phyloP scores from a whole-genome alignment of 306 rosid genomes.

The Acacia melanoxylon region DNA sequence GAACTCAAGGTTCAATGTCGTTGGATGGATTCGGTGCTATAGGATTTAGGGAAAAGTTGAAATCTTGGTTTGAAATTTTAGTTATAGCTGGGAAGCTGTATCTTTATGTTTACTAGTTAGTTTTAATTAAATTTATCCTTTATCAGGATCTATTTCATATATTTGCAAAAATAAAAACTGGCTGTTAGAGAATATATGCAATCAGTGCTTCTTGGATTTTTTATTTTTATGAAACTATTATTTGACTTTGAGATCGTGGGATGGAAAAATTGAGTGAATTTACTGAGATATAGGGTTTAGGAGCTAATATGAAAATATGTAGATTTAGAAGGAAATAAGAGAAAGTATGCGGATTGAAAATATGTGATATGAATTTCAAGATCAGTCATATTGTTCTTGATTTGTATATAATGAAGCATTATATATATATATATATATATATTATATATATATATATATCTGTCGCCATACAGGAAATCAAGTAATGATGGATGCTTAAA shows the following conservation, averaged over 20 bases:
- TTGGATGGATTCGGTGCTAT: not conserved
- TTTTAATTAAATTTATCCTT: too few species aligned
- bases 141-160: not conserved
- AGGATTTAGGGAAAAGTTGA: not conserved
- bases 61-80: not conserved
- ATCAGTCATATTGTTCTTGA: not conserved
- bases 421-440: too few species aligned
- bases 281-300: too few species aligned
- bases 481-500: not conserved
- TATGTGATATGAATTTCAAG: not conserved
- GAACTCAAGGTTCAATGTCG: not conserved
- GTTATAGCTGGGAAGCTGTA: not conserved
- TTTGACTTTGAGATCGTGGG: not conserved
- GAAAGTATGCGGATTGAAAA: not conserved
- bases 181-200: not conserved
- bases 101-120: not conserved
- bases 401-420: too few species aligned
- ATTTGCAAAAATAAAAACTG: not conserved
- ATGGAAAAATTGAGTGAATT: not conserved
- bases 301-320: not conserved
- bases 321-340: not conserved
- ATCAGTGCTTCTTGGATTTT: not conserved
- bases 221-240: not conserved
- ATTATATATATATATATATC: too few species aligned
- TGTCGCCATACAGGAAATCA: not conserved